Conservation (phyloP, 1,284 basidiomycete genomes). For the Trichosporon ovoides region DNA sequence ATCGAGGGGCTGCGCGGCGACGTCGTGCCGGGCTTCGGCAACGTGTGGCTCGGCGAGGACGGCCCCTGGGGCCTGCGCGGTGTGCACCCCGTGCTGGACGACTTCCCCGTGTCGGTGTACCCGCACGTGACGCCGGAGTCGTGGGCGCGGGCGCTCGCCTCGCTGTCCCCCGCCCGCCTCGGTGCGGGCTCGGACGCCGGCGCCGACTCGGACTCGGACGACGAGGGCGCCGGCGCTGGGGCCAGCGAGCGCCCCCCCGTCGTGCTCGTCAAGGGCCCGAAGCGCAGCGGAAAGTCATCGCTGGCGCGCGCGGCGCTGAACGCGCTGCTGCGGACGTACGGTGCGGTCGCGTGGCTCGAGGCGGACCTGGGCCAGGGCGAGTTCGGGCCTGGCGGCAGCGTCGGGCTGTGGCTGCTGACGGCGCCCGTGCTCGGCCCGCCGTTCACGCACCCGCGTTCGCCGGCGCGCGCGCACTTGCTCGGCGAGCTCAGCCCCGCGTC, state of each 20-base stretch:
- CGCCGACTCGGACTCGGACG: constrained; percentile 21
- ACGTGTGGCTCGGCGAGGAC: constrained; percentile 38
- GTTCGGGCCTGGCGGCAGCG: constrained; percentile 80
- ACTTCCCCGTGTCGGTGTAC: constrained; percentile 48
- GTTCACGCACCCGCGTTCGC: constrained; percentile 71
- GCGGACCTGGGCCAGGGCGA: constrained; percentile 92
- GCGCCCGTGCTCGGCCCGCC: constrained; percentile 69
- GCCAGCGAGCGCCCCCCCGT: constrained; percentile 32
- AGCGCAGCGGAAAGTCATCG: constrained; percentile 84
- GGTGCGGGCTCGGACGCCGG: constrained; percentile 15
- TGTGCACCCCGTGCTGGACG: constrained; percentile 55
- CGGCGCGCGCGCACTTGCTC: constrained; percentile 73
- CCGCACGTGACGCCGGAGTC: constrained; percentile 53
- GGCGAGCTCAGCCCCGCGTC: constrained; percentile 73
- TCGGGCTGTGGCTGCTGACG: constrained; percentile 71
- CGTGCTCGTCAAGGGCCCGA: constrained; percentile 71
- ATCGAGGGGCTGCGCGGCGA: constrained; percentile 38
- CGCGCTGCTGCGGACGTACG: constrained; percentile 59
- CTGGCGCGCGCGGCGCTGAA: constrained; percentile 74
- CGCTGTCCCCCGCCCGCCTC: constrained; percentile 6
- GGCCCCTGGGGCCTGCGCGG: constrained; percentile 53
- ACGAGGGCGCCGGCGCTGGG: constrained; percentile 14
- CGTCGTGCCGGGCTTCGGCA: constrained; percentile 42
- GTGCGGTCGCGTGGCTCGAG: constrained; percentile 79
- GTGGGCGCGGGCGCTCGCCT: constrained; percentile 56